Evolutionary conservation across 2,329 filamentous ascomycete genomes (phyloP).

Genomic region (Beauveria pseudobassiana): DNA sequence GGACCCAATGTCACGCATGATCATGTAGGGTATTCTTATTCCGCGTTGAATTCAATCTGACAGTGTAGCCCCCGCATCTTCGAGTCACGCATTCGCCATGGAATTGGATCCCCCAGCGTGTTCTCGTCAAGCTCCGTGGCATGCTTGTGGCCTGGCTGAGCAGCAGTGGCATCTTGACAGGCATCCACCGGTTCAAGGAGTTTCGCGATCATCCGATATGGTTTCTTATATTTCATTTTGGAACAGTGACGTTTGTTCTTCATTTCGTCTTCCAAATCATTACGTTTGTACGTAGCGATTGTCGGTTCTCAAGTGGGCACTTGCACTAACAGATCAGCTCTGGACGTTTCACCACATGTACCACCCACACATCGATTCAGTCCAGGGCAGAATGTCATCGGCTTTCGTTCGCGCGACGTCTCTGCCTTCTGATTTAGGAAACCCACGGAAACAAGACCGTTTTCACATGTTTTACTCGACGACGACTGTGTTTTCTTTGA

Average conservation of each 20-base stretch:
- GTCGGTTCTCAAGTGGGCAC: conserved; percentile 8
- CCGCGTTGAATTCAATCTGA: not conserved
- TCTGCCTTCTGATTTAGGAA: conserved; percentile 34
- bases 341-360: conserved; percentile 48
- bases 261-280: conserved; percentile 39
- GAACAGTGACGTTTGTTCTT: conserved; percentile 34
- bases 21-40: conserved; percentile 22
- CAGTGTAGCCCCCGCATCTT: conserved; percentile 39
- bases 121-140: conserved; percentile 37
- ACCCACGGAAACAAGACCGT: conserved; percentile 35
- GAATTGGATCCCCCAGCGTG: conserved; percentile 37
- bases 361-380: conserved; percentile 27
- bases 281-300: conserved; percentile 32
- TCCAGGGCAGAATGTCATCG: conserved; percentile 28
- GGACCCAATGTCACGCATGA: conserved; percentile 27
- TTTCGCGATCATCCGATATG: conserved; percentile 31
- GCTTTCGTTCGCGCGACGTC: conserved; percentile 34
- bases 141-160: conserved; percentile 36
- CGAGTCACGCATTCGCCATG: conserved; percentile 46
- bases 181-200: conserved; percentile 34
- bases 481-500: conserved; percentile 38
- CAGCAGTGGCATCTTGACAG: conserved; percentile 32
- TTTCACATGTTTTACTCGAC: conserved; percentile 45
- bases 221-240: conserved; percentile 43
- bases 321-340: conserved; percentile 23